A percentile compares a stretch with the other conserved stretches of the same genome.
Evolutionary conservation across 441 rosid species (phyloP).

Genomic region (Gossypium armourianum): DNA sequence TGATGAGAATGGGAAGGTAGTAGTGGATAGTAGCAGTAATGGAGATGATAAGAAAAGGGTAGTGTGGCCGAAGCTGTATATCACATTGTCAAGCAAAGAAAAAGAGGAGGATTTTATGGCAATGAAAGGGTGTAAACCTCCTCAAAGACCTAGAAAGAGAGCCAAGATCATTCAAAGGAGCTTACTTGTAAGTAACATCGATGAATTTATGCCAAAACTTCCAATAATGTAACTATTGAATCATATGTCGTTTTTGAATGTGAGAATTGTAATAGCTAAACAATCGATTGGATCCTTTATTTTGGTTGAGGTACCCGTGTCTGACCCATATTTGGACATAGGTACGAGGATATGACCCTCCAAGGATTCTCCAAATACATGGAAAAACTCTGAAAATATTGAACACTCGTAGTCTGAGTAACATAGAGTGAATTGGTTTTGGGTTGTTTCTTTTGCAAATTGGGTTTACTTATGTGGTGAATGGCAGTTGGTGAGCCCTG

Average conservation of each 20-base stretch:
- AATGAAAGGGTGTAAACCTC: constrained; percentile 65
- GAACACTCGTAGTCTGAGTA: neutral
- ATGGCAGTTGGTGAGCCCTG: constrained; percentile 55
- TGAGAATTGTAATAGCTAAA: neutral
- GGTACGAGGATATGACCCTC: neutral
- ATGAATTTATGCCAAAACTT: neutral
- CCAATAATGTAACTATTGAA: neutral
- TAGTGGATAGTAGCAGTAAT: constrained; percentile 27
- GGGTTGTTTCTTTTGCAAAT: neutral
- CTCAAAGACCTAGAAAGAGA: constrained; percentile 63
- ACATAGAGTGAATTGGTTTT: neutral
- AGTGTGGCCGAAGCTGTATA: constrained; percentile 51
- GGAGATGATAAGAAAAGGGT: constrained; percentile 33
- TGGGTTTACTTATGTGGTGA: constrained; percentile 15
- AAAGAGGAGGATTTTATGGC: constrained; percentile 64
- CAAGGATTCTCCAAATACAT: neutral
- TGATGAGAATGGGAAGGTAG: constrained; percentile 43
- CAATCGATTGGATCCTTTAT: neutral
- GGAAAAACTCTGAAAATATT: neutral
- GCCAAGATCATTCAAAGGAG: constrained; percentile 57
- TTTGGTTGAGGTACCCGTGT: neutral
- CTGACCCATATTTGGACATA: neutral
- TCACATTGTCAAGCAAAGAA: constrained; percentile 53
- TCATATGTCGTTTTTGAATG: neutral
- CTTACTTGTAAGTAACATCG: constrained; percentile 37